Evolutionary conservation across 768 basidiomycete genomes (phyloP).

Genomic region (Kwoniella newhampshirensis): DNA sequence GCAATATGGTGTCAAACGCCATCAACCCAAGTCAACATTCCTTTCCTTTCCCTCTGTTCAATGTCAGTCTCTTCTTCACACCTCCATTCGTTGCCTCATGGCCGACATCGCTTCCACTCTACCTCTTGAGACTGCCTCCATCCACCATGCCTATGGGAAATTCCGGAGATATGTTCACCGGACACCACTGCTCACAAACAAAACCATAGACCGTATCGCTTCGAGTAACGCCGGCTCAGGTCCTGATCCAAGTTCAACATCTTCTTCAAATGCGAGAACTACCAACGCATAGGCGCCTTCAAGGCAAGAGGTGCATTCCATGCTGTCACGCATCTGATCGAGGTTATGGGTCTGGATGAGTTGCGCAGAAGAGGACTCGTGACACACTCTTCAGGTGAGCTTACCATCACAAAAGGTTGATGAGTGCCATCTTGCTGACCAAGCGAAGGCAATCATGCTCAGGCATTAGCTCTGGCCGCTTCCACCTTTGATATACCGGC

Average conservation of each 20-base stretch:
- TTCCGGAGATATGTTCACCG: conserved; percentile 33
- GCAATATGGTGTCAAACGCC: too few species aligned
- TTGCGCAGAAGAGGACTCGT: conserved; percentile 32
- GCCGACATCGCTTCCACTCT: conserved; percentile 22
- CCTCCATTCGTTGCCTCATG: too few species aligned
- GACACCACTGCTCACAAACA: conserved; percentile 34
- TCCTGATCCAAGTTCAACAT: conserved; percentile 23
- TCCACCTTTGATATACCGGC: conserved; percentile 31
- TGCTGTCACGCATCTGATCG: conserved; percentile 30
- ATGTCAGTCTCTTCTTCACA: too few species aligned
- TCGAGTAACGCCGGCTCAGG: conserved; percentile 3
- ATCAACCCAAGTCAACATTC: too few species aligned
- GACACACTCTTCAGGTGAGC: conserved; percentile 45
- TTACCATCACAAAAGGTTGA: background rate
- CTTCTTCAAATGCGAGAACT: conserved; percentile 45
- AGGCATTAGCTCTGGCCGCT: conserved; percentile 42
- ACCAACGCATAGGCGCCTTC: conserved; percentile 42
- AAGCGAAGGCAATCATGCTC: conserved; percentile 43
- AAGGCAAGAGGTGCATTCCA: conserved; percentile 43
- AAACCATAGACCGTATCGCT: conserved; percentile 22
- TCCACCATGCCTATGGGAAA: conserved; percentile 25
- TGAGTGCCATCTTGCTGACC: background rate
- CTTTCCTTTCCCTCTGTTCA: too few species aligned
- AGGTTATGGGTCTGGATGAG: conserved; percentile 29
- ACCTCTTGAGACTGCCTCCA: conserved; percentile 25